These are phyloP conservation scores for Neoscytalidium dimidiatum DNA, from an alignment of 2,329 filamentous ascomycete genomes.

Conservation along the genomic window DNA sequence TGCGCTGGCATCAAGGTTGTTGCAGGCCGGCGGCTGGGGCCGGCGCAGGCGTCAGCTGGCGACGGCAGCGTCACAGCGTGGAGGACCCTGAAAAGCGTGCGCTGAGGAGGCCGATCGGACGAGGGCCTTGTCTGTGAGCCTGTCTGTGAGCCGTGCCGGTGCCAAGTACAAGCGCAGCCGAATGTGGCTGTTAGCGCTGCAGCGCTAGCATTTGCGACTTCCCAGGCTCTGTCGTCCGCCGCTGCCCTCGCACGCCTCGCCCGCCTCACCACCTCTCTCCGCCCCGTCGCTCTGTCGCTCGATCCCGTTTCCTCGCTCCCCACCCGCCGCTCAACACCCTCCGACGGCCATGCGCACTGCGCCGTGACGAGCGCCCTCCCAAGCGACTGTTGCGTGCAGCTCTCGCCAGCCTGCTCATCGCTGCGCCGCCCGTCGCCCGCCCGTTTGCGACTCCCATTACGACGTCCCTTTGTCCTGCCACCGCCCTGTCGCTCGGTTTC, in stretches of 20 bases:
- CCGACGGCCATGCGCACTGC: constrained; percentile 6
- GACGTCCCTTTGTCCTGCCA: not conserved
- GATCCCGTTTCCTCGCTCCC: constrained; percentile 22
- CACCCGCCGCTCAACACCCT: constrained; percentile 24
- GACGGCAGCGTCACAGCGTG: not conserved
- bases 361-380: constrained; percentile 11
- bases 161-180: not conserved
- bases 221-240: not conserved
- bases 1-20: not conserved
- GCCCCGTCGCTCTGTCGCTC: constrained; percentile 28
- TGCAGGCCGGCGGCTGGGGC: not conserved
- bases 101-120: not conserved
- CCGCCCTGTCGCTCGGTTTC: constrained; percentile 7
- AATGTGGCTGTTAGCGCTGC: not conserved
- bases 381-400: constrained; percentile 10
- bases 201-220: not conserved
- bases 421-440: constrained; percentile 8
- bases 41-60: not conserved
- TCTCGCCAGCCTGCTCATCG: not conserved
- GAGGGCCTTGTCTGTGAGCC: no score
- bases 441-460: constrained; percentile 10
- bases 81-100: not conserved
- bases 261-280: constrained; percentile 13
- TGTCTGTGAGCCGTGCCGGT: constrained; percentile 8
- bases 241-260: not conserved